Base-by-base conservation (phyloP, 768 basidiomycete genomes). In the Lactarius sp. region DNA sequence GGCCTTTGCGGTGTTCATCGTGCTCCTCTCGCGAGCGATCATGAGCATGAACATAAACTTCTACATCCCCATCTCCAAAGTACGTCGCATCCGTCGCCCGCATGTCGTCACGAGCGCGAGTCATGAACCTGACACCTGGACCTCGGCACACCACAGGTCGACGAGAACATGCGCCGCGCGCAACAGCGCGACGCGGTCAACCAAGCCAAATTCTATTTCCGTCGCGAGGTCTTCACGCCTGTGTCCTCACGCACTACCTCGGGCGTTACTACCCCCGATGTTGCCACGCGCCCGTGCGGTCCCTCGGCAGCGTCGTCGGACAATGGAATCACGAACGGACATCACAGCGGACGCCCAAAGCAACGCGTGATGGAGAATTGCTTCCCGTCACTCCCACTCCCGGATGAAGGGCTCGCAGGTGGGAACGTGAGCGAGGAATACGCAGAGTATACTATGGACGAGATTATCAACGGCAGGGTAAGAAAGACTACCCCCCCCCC, bases 1-100 rank as follows among this genome's bases (percentile, higher is more conserved):
- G 1, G 94, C 97, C 6, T 98, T 94, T 73, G 85, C 94, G 39
- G 84, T 98, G 50, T 98, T 99, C 76, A 83, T 96, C 56, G 95
- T 98, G 14, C 84, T 99, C 34, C 80, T 99, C 8, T 96, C 97
- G 4, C 83, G 97, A 46, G 95, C 94, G 2, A 97, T 99, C 67
- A 80, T 99, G 61, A 85, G 81, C 70, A 94, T 94, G 77, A 88
- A 89, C 65, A 78, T 98, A 59, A 98, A 98, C 74, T 89, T 98
- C 64, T 99, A 99, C 74, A 81, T 98, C 65, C 97, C 97, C 3
- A 98, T 99, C 51, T 97, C 95, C 2, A 95, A 97, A 83, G 96
- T 90, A 62, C 54, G 66, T 61, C 61, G 33, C 37, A 27, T 34
- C 5, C n/a, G 1, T 53, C 20, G 2, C 1, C 4, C 31, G 16